Evolutionary conservation across 1,284 basidiomycete species (phyloP).

Genomic region (Chondrostereum purpureum): DNA sequence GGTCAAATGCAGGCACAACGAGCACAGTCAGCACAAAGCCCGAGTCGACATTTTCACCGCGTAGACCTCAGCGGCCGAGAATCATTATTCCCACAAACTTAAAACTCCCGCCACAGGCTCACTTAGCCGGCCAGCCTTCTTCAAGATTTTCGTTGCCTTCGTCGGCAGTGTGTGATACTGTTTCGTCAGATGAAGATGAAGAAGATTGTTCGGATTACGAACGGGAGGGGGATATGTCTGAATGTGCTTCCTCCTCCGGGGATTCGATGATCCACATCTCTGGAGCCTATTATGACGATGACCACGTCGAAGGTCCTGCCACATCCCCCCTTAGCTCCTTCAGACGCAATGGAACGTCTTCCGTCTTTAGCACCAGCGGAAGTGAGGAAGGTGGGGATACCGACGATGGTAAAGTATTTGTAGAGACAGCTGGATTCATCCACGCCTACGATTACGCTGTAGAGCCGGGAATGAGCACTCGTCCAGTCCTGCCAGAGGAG

Average conservation of each 20-base stretch:
- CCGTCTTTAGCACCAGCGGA: conserved; percentile 23
- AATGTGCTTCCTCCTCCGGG: conserved; percentile 14
- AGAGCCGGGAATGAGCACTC: conserved; percentile 25
- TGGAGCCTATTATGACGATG: conserved; percentile 54
- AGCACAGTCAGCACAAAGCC: conserved; percentile 18
- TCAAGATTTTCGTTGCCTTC: conserved; percentile 8
- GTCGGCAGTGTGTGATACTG: conserved; percentile 19
- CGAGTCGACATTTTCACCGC: conserved; percentile 8
- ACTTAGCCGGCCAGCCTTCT: conserved; percentile 14
- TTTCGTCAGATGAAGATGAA: no score
- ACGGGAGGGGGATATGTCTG: conserved; percentile 18
- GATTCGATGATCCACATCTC: conserved; percentile 48
- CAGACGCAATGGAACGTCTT: conserved; percentile 12
- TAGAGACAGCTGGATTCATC: conserved; percentile 51
- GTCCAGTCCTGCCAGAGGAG: conserved; percentile 20
- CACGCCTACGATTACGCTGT: conserved; percentile 38
- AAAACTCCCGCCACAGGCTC: conserved; percentile 15
- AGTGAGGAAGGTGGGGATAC: conserved; percentile 15
- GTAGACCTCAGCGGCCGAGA: conserved; percentile 13
- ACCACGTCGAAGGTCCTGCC: conserved; percentile 50
- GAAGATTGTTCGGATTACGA: no score
- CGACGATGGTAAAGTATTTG: conserved; percentile 21
- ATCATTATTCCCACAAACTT: conserved; percentile 10
- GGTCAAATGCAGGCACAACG: conserved; percentile 16
- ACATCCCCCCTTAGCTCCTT: conserved; percentile 30